These are phyloP conservation scores for Fomitopsis schrenkii DNA, from an alignment of 1,284 basidiomycete genomes.

Conservation along the genomic window DNA sequence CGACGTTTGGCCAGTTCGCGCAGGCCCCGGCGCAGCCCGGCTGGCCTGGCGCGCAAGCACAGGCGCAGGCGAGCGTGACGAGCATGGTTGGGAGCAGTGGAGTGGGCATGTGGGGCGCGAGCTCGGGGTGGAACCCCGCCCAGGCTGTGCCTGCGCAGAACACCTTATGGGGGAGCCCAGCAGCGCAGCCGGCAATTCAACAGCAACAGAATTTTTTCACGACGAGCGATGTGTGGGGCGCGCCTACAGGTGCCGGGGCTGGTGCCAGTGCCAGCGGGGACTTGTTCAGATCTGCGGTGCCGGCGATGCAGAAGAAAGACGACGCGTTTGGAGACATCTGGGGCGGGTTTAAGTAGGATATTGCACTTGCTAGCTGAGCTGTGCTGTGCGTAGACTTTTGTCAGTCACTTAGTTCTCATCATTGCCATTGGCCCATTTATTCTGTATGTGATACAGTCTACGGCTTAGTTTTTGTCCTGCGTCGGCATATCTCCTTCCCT, in stretches of 20 bases:
- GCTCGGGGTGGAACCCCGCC: slow-evolving; percentile 52
- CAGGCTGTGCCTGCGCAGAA: slow-evolving; percentile 27
- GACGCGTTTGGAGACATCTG: slow-evolving; percentile 79
- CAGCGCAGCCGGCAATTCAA: slow-evolving; percentile 17
- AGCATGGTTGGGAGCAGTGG: slow-evolving; percentile 59
- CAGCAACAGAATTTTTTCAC: slow-evolving; percentile 33
- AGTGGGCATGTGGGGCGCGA: slow-evolving; percentile 59
- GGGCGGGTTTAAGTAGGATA: slow-evolving; percentile 68
- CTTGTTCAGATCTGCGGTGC: slow-evolving; percentile 28
- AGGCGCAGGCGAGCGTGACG: slow-evolving; percentile 24
- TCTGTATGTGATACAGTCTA: neutral
- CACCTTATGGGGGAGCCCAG: slow-evolving; percentile 38
- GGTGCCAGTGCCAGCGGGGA: slow-evolving; percentile 23
- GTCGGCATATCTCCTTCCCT: neutral
- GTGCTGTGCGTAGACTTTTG: neutral
- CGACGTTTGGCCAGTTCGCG: slow-evolving; percentile 18
- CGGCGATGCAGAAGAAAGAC: slow-evolving; percentile 57
- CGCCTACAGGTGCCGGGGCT: slow-evolving; percentile 16
- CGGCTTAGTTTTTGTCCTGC: neutral
- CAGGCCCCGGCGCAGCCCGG: slow-evolving; percentile 23
- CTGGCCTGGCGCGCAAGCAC: slow-evolving; percentile 18
- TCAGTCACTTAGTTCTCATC: neutral
- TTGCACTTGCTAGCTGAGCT: neutral
- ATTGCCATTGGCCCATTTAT: neutral
- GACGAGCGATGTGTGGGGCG: slow-evolving; percentile 57